Percentiles rank a stretch among this genome's conserved stretches.
Evolutionary conservation across 2,329 filamentous ascomycete species (phyloP).

Genomic region (Ascochyta clinopodiicola): DNA sequence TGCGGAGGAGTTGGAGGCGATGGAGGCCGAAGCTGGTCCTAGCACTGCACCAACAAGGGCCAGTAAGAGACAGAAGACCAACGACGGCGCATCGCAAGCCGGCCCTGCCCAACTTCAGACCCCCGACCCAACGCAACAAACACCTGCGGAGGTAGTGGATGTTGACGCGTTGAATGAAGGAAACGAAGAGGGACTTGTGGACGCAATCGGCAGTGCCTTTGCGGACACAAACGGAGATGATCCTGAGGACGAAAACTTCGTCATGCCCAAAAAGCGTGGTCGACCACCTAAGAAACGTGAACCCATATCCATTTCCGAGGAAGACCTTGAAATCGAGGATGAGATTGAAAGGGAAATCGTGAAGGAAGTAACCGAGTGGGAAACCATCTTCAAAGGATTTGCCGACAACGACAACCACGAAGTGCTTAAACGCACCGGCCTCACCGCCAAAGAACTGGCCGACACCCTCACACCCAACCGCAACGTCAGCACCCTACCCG

Average conservation of each 20-base stretch:
- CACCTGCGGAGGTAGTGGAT: conserved; percentile 15
- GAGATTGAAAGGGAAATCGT: conserved; percentile 56
- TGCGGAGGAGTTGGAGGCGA: conserved; percentile 6
- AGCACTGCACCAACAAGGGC: conserved; percentile 19
- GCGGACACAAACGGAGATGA: conserved; percentile 29
- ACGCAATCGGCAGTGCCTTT: conserved; percentile 26
- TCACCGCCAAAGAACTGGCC: conserved; percentile 39
- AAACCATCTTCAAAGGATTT: conserved; percentile 38
- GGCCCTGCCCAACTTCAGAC: conserved; percentile 10
- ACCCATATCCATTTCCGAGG: conserved; percentile 48
- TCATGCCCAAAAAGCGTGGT: conserved; percentile 47
- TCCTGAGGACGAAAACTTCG: conserved; percentile 29
- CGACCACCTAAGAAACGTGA: conserved; percentile 42
- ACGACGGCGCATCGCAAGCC: conserved; percentile 26
- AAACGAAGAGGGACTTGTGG: conserved; percentile 30
- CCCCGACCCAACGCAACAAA: conserved; percentile 10
- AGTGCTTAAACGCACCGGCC: conserved; percentile 33
- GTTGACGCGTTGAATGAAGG: conserved; percentile 29
- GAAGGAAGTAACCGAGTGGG: conserved; percentile 41
- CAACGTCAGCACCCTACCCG: conserved; percentile 49
- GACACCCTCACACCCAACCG: conserved; percentile 32
- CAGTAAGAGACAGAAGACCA: conserved; percentile 35
- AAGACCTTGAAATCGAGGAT: conserved; percentile 56
- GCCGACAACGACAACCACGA: conserved; percentile 39
- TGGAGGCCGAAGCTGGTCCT: conserved; percentile 19